Conservation (phyloP, 2,329 filamentous ascomycete species). For the Ascosphaera aggregata region DNA sequence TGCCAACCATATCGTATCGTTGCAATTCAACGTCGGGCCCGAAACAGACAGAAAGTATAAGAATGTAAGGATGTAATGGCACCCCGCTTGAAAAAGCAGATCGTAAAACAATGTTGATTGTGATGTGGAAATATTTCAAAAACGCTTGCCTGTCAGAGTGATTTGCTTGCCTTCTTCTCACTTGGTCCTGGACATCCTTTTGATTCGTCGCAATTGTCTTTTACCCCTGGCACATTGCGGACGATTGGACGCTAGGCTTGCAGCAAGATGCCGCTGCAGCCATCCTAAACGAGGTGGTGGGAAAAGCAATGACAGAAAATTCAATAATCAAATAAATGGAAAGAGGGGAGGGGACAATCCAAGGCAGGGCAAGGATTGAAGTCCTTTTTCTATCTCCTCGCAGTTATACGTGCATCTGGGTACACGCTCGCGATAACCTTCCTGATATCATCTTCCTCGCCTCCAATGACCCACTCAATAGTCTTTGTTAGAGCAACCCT, state of each 20-base stretch:
- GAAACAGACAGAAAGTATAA: too few relatives aligned
- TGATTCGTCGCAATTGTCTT: not conserved
- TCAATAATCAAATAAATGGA: too few relatives aligned
- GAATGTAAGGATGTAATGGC: not conserved
- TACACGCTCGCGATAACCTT: conserved; percentile 12
- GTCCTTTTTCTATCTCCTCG: conserved; percentile 12
- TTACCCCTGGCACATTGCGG: not conserved
- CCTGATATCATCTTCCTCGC: conserved; percentile 16
- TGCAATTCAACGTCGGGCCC: not conserved
- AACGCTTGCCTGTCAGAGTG: not conserved
- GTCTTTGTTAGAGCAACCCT: conserved; percentile 19
- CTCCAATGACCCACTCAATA: conserved; percentile 16
- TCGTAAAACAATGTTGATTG: not conserved
- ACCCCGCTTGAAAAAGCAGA: not conserved
- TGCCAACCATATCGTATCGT: too few relatives aligned
- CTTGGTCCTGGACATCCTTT: not conserved
- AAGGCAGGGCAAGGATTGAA: too few relatives aligned
- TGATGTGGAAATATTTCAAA: not conserved
- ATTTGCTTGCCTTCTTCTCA: not conserved
- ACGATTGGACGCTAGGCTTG: not conserved
- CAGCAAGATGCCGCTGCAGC: not conserved
- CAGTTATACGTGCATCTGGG: conserved; percentile 11
- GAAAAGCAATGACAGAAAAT: too few relatives aligned
- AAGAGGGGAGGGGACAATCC: too few relatives aligned
- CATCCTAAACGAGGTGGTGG: not conserved